These are phyloP conservation scores for Penicillium sclerotiorum DNA, from an alignment of 2,329 filamentous ascomycete genomes.

Conservation along the genomic window DNA sequence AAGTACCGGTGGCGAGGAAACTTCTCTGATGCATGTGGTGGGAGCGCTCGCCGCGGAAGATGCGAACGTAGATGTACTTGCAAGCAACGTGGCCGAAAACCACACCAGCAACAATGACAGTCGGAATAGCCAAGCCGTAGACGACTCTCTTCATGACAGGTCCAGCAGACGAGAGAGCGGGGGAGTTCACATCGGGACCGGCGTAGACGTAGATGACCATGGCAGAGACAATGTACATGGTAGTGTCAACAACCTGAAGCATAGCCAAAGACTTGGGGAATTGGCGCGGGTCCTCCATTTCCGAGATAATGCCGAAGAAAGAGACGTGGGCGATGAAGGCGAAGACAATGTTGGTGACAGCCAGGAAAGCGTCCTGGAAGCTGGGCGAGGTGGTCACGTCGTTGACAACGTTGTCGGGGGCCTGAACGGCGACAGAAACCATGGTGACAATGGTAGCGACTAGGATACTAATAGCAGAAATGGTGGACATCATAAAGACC, in stretches of 20 bases:
- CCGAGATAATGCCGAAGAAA: constrained; percentile 67
- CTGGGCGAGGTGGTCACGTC: constrained; percentile 53
- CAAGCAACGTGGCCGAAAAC: constrained; percentile 67
- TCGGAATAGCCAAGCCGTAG: constrained; percentile 68
- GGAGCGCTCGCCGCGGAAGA: constrained; percentile 57
- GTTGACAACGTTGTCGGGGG: constrained; percentile 41
- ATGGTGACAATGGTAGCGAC: constrained; percentile 66
- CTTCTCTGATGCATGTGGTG: constrained; percentile 55
- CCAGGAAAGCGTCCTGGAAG: constrained; percentile 29
- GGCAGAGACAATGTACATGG: constrained; percentile 66
- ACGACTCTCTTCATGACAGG: constrained; percentile 61
- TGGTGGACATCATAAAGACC: constrained; percentile 61
- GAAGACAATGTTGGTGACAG: constrained; percentile 69
- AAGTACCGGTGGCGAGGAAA: constrained; percentile 54
- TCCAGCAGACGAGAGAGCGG: constrained; percentile 66
- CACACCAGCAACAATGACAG: constrained; percentile 61
- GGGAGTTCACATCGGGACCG: constrained; percentile 62
- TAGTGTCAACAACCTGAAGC: constrained; percentile 60
- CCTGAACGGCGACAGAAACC: constrained; percentile 60
- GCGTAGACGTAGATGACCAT: constrained; percentile 68
- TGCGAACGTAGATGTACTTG: constrained; percentile 65
- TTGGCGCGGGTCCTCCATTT: constrained; percentile 61
- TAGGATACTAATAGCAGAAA: constrained; percentile 65
- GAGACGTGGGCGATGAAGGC: constrained; percentile 66
- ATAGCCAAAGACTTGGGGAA: constrained; percentile 64